Percentiles rank a stretch among this genome's conserved stretches.
Conservation (phyloP, 108 stramenopile species). For the Cyclostephanos tholiformis region DNA sequence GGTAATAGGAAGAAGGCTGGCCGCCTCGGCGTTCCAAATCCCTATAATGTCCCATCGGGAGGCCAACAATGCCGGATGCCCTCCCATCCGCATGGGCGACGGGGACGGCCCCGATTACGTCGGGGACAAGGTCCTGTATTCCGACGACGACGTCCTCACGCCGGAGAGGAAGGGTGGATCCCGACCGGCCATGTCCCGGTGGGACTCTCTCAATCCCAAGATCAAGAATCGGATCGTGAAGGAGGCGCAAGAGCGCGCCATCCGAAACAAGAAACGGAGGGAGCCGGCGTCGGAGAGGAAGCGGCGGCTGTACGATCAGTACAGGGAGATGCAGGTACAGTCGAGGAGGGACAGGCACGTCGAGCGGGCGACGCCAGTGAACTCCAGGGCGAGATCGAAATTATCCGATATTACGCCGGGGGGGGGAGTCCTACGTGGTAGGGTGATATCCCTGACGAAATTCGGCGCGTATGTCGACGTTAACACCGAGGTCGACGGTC, state of each 20-base stretch:
- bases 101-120: constrained; percentile 34
- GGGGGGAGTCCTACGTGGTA: constrained; percentile 64
- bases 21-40: constrained; percentile 9
- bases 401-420: constrained; percentile 56
- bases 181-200: constrained; percentile 34
- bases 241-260: constrained; percentile 72
- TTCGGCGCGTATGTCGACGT: constrained; percentile 92
- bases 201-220: constrained; percentile 72
- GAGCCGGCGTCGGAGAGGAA: constrained; percentile 70
- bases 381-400: constrained; percentile 48
- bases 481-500: constrained; percentile 87
- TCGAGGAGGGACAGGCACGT: constrained; percentile 60
- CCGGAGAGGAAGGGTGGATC: constrained; percentile 22
- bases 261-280: constrained; percentile 76
- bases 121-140: constrained; percentile 45
- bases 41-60: background rate
- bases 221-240: constrained; percentile 67
- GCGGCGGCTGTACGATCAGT: constrained; percentile 52
- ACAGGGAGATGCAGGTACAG: constrained; percentile 60
- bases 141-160: constrained; percentile 34
- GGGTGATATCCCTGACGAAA: constrained; percentile 79
- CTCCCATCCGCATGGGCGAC: constrained; percentile 7
- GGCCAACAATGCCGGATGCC: background rate
- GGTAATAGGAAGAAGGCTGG: constrained; percentile 1
- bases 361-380: constrained; percentile 55